Evolutionary conservation across 2,329 filamentous ascomycete genomes (phyloP).

Genomic region (Neopestalotiopsis clavispora): DNA sequence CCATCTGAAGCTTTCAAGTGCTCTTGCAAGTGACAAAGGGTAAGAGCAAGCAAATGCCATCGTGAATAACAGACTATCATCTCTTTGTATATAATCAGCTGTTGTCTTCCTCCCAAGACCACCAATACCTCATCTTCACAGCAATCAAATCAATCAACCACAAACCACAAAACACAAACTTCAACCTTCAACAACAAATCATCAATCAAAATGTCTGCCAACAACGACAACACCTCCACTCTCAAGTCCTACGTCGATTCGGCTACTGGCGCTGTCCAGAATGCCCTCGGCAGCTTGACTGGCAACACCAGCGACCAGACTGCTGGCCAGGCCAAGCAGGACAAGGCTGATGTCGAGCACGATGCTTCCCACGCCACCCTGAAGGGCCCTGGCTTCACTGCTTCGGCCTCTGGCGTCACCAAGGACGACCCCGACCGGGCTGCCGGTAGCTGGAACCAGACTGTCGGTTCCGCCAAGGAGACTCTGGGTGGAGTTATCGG

Average conservation of each 20-base stretch:
- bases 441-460: constrained; percentile 84
- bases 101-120: neutral
- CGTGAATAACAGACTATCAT: neutral
- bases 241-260: constrained; percentile 79
- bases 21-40: neutral
- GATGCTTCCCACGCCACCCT: constrained; percentile 76
- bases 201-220: constrained; percentile 40
- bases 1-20: neutral
- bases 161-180: neutral
- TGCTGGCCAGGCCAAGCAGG: constrained; percentile 68
- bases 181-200: neutral
- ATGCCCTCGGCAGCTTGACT: constrained; percentile 72
- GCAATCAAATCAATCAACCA: neutral
- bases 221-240: constrained; percentile 66
- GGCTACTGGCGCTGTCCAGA: constrained; percentile 75
- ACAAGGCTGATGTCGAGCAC: constrained; percentile 69
- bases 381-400: constrained; percentile 74
- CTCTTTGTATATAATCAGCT: neutral
- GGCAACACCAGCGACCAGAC: constrained; percentile 72
- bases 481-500: constrained; percentile 76
- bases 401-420: constrained; percentile 71
- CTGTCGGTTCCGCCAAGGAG: constrained; percentile 85
- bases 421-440: constrained; percentile 75
- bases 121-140: neutral
- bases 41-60: neutral